A percentile compares a stretch with the other conserved stretches of the same genome.
Evolutionary conservation across 805 yeast species (phyloP).

Genomic region (Jamesozyma gamospora): DNA sequence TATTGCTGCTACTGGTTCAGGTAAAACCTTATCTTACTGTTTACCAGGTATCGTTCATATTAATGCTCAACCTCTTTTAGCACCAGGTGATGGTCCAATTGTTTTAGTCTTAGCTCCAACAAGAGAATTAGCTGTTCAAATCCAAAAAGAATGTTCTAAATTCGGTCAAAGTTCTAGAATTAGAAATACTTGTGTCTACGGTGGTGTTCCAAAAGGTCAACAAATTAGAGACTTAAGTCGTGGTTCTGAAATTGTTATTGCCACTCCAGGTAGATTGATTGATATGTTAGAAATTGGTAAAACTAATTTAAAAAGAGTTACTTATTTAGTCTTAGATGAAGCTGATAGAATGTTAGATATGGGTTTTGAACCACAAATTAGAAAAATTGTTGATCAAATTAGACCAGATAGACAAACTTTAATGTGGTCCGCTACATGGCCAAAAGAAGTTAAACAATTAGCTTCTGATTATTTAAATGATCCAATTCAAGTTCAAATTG

Average conservation of each 20-base stretch:
- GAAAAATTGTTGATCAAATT: conserved; percentile 95
- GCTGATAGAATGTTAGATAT: conserved; percentile 99
- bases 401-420: conserved; percentile 99
- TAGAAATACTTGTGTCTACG: conserved; percentile 94
- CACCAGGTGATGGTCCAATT: conserved; percentile 95
- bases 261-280: conserved; percentile 97
- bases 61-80: conserved; percentile 91
- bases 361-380: conserved; percentile 99
- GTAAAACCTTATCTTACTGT: conserved; percentile 95
- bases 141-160: conserved; percentile 90
- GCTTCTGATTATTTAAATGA: conserved; percentile 87
- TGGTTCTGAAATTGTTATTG: conserved; percentile 93
- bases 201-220: conserved; percentile 98
- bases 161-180: conserved; percentile 88
- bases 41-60: conserved; percentile 95
- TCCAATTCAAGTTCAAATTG: conserved; percentile 93
- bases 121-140: conserved; percentile 97
- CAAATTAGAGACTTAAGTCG: conserved; percentile 92
- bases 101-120: conserved; percentile 95
- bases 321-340: conserved; percentile 94
- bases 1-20: conserved; percentile 98
- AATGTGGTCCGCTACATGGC: conserved; percentile 99
- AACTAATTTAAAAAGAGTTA: conserved; percentile 91
- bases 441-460: conserved; percentile 89
- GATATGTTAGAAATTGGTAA: conserved; percentile 94